Conservation (phyloP, 768 basidiomycete genomes). For the Pluteus cervinus region DNA sequence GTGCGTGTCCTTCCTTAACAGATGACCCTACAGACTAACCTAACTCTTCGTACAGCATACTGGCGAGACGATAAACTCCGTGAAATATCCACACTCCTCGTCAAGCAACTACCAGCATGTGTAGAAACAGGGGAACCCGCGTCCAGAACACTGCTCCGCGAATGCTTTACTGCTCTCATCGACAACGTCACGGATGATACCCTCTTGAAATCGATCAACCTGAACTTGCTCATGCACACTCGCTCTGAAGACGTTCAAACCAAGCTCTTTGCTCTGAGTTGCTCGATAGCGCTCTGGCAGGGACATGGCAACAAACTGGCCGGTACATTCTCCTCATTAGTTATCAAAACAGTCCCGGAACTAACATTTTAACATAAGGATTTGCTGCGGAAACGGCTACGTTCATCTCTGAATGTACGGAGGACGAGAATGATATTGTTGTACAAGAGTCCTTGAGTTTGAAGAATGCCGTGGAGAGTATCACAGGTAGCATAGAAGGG, state of each 20-base stretch:
- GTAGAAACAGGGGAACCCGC: conserved; percentile 15
- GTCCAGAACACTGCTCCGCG: conserved; percentile 34
- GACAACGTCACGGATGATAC: conserved; percentile 50
- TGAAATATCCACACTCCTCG: conserved; percentile 50
- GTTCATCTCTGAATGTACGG: conserved; percentile 82
- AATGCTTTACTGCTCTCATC: conserved; percentile 49
- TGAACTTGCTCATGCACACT: conserved; percentile 82
- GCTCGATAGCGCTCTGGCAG: conserved; percentile 71
- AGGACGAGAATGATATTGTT: conserved; percentile 85
- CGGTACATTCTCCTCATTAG: conserved; percentile 31
- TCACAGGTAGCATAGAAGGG: conserved; percentile 59
- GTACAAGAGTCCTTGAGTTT: conserved; percentile 62
- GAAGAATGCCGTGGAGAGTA: conserved; percentile 65
- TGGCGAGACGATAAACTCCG: conserved; percentile 84
- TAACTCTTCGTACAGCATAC: conserved; percentile 51
- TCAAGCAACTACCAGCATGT: conserved; percentile 60
- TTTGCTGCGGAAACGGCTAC: conserved; percentile 78
- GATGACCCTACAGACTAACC: conserved; percentile 1
- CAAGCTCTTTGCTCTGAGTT: conserved; percentile 66
- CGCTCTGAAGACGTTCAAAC: conserved; percentile 71
- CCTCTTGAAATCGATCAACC: conserved; percentile 76
- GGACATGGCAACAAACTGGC: conserved; percentile 68
- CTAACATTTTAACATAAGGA: conserved; percentile 32
- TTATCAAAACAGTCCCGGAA: conserved; percentile 1
- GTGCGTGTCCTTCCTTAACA: conserved; percentile 34